Base-by-base conservation (phyloP, 2,329 filamentous ascomycete species). In the Sporothrix globosa region DNA sequence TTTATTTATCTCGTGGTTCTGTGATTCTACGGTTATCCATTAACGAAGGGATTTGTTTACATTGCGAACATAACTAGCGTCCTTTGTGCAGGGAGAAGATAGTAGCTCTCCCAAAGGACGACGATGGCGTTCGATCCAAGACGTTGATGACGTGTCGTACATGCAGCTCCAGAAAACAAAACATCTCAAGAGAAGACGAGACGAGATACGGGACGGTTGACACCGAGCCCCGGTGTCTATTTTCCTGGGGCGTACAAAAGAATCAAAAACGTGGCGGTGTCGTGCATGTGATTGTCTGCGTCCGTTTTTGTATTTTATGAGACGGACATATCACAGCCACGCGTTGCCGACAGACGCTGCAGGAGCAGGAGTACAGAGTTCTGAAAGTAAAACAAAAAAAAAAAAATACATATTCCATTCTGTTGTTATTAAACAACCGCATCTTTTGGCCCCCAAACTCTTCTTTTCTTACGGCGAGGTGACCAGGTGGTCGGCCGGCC, bases 231-330 rank as follows among this genome's bases (percentile, higher is more conserved):
- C 27, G 27, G 6, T n/a, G 14, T 39, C 19, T 58, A 6, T 58
- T 39, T 58, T 58, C 39, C 39, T 39, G 27, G 27, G 27, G 19
- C 9, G 13, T 2, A 34, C 34, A 34, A 41, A 21, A 21, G 39
- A 13, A 34, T 67, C n/a, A 19, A 14, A 44, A 39, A 4, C 24
- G 65, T 54, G 65, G 50, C 65, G 48, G 34, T 67, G 65, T 54
- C 30, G 44, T 34, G 61, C 61, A 66, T 66, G 61, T 48, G 61
- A 44, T 66, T 66, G 61, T 46, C 44, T 52, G 50, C 39, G 19
- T 30, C 24, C 24, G 9, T 65, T 65, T 56, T 24, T 19, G 9
- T 9, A 21, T 61, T 44, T 7, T 34, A 34, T 44, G 30, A 39
- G 34, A 58, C 4, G 24, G 17, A 2, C 21, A 21, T 6, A 21